Evolutionary conservation across 441 rosid species (phyloP).

Genomic region (Populus hybrid): DNA sequence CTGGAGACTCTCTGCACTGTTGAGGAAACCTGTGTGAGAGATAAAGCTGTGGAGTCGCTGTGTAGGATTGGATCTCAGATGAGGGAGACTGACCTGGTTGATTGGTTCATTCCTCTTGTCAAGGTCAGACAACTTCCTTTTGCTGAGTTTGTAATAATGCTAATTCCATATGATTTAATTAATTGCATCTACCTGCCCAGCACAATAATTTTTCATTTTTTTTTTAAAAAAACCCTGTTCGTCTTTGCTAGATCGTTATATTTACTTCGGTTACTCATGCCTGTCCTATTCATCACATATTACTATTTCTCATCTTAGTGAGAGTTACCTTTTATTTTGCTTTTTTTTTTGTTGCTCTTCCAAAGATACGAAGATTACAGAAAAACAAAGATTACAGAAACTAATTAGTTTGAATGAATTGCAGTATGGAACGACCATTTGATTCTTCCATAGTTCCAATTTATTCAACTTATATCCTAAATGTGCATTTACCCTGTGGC

Average conservation of each 20-base stretch:
- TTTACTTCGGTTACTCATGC: neutral
- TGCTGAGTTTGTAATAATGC: neutral
- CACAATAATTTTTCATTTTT: too few species aligned
- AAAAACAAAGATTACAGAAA: neutral
- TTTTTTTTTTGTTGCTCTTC: neutral
- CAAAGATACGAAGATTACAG: neutral
- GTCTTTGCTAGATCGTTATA: neutral
- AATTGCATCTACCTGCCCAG: neutral
- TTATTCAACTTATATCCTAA: neutral
- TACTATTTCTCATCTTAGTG: neutral
- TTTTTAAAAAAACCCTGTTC: neutral
- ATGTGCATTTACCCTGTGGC: neutral
- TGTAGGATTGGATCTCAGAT: slow-evolving; percentile 91
- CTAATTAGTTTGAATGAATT: neutral
- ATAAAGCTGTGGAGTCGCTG: slow-evolving; percentile 83
- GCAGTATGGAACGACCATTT: neutral
- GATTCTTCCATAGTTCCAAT: neutral
- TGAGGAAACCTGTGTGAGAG: slow-evolving; percentile 97
- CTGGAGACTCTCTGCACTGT: slow-evolving; percentile 82
- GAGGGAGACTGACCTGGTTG: slow-evolving; percentile 79
- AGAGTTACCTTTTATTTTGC: neutral
- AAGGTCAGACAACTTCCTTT: slow-evolving; percentile 45
- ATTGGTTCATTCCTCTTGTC: slow-evolving; percentile 71
- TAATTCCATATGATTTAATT: neutral
- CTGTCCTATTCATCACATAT: neutral